Percentiles rank a stretch among this genome's conserved stretches.
Conservation (phyloP, 345 rosid genomes). For the Eucalyptus microcorys region DNA sequence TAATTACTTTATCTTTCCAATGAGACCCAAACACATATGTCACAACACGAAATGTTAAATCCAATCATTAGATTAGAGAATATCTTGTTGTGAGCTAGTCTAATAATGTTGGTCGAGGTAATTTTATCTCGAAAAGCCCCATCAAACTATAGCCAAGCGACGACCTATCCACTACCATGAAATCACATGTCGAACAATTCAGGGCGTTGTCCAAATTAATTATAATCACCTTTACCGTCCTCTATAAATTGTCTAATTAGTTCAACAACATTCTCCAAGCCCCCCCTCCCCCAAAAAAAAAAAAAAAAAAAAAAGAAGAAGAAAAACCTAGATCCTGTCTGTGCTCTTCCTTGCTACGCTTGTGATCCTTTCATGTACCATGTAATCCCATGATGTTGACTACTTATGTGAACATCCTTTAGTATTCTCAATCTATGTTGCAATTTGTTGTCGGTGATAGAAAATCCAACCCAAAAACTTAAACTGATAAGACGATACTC, state of each 20-base stretch:
- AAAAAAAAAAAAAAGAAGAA: accelerated
- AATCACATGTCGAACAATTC: neutral
- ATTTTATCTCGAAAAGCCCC: neutral
- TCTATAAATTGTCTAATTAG: neutral
- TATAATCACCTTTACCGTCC: neutral
- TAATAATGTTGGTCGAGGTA: neutral
- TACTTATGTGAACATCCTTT: neutral
- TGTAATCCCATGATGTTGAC: neutral
- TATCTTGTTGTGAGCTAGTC: neutral
- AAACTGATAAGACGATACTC: neutral
- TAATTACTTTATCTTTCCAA: neutral
- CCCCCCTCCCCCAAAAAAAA: accelerated
- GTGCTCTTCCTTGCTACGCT: neutral
- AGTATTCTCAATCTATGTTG: neutral
- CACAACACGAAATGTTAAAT: neutral
- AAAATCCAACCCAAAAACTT: too few species aligned
- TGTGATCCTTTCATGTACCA: neutral
- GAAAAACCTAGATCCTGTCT: neutral
- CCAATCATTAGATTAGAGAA: neutral
- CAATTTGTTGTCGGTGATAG: neutral
- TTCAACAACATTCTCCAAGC: neutral
- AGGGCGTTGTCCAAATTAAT: neutral
- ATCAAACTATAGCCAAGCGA: neutral
- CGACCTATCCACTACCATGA: neutral
- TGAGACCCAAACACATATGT: neutral